Conservation (phyloP, 2,329 filamentous ascomycete genomes). For the Colletotrichum sp. region DNA sequence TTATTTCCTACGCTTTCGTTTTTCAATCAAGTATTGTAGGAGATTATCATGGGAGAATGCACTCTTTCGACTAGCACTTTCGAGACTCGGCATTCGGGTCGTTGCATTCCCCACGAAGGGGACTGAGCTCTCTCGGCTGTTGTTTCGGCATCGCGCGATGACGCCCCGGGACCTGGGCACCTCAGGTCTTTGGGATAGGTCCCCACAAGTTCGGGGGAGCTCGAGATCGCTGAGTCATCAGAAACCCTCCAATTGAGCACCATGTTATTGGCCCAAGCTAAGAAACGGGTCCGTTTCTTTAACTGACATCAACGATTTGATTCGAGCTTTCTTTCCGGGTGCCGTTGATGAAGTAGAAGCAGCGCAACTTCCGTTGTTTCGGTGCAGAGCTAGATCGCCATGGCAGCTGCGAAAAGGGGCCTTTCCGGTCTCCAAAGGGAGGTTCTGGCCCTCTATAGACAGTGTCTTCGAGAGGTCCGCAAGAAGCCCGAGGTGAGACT, state of each 20-base stretch:
- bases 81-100: neutral
- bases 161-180: neutral
- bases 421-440: conserved; percentile 91
- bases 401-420: conserved; percentile 31
- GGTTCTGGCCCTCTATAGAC: conserved; percentile 84
- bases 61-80: neutral
- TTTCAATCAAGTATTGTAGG: neutral
- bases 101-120: neutral
- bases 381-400: neutral
- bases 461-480: conserved; percentile 80
- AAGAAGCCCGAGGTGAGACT: conserved; percentile 75
- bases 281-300: neutral
- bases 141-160: neutral
- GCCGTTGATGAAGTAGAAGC: neutral
- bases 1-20: neutral
- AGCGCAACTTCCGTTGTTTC: neutral
- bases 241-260: neutral
- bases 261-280: neutral
- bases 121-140: neutral
- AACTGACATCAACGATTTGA: conserved; percentile 13
- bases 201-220: neutral
- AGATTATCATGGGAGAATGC: neutral
- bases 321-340: neutral
- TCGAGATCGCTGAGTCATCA: conserved; percentile 7
- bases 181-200: neutral